Evolutionary conservation across 129 eudicot species (phyloP), one percentile per base, ranked within the genome.

Genomic region (Artemisia argyi): DNA sequence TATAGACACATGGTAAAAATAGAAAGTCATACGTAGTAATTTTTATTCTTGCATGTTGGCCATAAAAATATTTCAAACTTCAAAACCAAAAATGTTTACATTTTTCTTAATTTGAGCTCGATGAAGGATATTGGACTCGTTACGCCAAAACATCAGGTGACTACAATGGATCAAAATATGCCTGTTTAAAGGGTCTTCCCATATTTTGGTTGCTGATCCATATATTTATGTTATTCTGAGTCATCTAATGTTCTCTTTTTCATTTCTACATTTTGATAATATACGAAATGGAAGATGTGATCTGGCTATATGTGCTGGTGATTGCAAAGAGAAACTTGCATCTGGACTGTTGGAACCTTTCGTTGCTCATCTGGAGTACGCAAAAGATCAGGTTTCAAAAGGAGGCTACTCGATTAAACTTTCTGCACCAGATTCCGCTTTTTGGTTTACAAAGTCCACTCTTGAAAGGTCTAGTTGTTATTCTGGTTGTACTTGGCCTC

Each of bases 391-490:
- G 81, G 73, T 83, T 85, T 78, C 80, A 0, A 92, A 82, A 92
- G 98, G 98, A 9, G 96, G 96, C 7, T 92, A 92, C 65, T 92
- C 98, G 10, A 71, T 92, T 69, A 87, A 79, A 11, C 96, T 92
- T 32, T 78, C 79, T 47, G 84, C 96, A 4, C 57, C 89, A 3
- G 19, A 32, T 28, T 59, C 71, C 69, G 76, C 85, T 56, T 50
- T 83, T 39, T 92, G 98, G 98, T 92, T 92, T 83, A 89, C 95
- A 75, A 92, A 92, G 81, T 85, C 85, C 66, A 87, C 88, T 24
- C 46, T 92, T 39, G 88, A 86, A 61, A 92, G 97, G 97, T 78
- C 11, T 61, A 58, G 63, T 49, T 42, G 10, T 39, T 30, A 22
- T 52, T 69, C 60, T 57, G 12, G 32, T 30, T 12, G 50, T n/a